Base-by-base conservation (phyloP, 768 basidiomycete species). In the Amanita inopinata region DNA sequence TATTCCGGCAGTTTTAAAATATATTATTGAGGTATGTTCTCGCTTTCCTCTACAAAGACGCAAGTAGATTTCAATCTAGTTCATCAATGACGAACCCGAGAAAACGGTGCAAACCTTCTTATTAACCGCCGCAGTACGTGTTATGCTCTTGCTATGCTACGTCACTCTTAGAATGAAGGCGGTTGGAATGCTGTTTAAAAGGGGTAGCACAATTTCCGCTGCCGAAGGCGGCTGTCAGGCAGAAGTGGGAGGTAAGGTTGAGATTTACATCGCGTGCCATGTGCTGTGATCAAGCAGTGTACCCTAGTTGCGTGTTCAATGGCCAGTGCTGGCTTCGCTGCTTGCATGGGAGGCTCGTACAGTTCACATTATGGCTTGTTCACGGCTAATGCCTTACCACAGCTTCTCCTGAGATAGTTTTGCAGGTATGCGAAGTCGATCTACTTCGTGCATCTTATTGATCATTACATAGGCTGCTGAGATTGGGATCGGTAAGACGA, bases 191-290 rank as follows among this genome's bases (percentile, higher is more conserved):
- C 66, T 96, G 23, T 94, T 91, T 69, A 97, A 98, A 59, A 78
- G 93, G 46, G 91, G 92, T n/a, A 90, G 89, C 48, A 94, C 93
- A 1, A 96, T 97, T 38, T 88, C 85, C 35, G 93, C 93, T 10
- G 92, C 94, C 0, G 94, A 98, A 62, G 93, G 93, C 14, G 91
- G 81, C 8, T 94, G 91, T 59, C 88, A 91, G 64, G 91, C 91
- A 14, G 91, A 94, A 65, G 93, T 98, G 3, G 93, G 93, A 58
- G 84, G 84, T 83, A 55, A 22, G 65, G 53, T 33, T 39, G 19
- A 38, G 17, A 24, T 38, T 30, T 27, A 20, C 19, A 4, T 28
- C 37, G 39, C 12, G n/a, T 22, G 12, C 24, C 33, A 22, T 9
- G 24, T 14, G 18, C 10, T 14, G 19, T 36, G 10, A 30, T 43